Percentiles rank a stretch among this genome's conserved stretches.
Evolutionary conservation across 768 basidiomycete genomes (phyloP).

Genomic region (Podaxis sp.): DNA sequence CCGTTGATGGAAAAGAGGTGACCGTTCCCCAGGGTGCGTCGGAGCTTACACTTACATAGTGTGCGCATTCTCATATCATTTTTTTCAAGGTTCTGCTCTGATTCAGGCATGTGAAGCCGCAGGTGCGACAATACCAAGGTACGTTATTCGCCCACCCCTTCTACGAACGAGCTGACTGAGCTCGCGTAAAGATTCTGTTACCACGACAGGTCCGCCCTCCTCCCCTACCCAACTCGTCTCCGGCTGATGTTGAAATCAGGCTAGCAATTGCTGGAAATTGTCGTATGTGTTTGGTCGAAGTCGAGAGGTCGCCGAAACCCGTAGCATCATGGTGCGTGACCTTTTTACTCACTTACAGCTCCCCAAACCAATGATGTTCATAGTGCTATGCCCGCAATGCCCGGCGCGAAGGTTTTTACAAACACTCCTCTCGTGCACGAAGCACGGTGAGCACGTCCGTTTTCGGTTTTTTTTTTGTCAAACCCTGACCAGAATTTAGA

Average conservation of each 20-base stretch:
- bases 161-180: constrained; percentile 18
- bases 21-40: constrained; percentile 90
- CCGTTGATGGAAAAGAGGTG: constrained; percentile 96
- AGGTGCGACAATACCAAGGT: constrained; percentile 80
- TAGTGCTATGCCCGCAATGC: constrained; percentile 98
- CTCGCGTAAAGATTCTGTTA: constrained; percentile 64
- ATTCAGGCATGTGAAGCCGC: constrained; percentile 96
- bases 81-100: constrained; percentile 74
- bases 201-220: constrained; percentile 66
- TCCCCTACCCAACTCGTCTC: background rate
- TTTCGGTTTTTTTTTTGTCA: constrained; percentile 5
- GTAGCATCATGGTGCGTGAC: constrained; percentile 80
- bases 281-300: constrained; percentile 99
- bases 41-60: background rate
- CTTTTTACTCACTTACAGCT: background rate
- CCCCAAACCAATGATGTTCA: constrained; percentile 8
- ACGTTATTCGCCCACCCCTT: constrained; percentile 17
- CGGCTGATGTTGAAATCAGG: constrained; percentile 35
- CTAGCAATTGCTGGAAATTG: constrained; percentile 98
- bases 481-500: constrained; percentile 35
- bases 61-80: background rate
- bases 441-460: constrained; percentile 53
- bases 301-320: constrained; percentile 92
- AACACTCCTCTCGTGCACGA: constrained; percentile 90
- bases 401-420: constrained; percentile 87